These are phyloP conservation scores for Cryptococcus deneoformans DNA, from an alignment of 1,284 basidiomycete genomes.

Conservation along the genomic window DNA sequence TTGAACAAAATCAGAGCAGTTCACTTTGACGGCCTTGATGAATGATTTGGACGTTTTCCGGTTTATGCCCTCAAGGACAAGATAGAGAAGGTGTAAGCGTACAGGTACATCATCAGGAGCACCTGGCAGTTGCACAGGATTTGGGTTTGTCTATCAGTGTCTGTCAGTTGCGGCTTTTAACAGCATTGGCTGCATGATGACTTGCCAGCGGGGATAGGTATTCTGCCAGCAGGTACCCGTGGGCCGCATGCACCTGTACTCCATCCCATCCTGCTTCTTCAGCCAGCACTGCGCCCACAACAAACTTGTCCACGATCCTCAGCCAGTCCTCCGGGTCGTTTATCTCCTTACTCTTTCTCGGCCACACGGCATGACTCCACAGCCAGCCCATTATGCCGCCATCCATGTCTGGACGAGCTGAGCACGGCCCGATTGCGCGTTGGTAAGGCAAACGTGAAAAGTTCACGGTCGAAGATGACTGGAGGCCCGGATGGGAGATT, in stretches of 20 bases:
- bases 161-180: background rate
- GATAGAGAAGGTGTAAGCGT: conserved; percentile 61
- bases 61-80: conserved; percentile 64
- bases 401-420: conserved; percentile 54
- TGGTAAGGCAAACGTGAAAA: conserved; percentile 35
- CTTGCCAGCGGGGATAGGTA: conserved; percentile 75
- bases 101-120: conserved; percentile 43
- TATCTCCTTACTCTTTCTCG: conserved; percentile 55
- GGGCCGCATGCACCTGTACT: conserved; percentile 80
- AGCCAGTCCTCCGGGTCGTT: conserved; percentile 58
- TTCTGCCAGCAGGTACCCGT: conserved; percentile 83
- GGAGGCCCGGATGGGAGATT: conserved; percentile 80
- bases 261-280: conserved; percentile 79
- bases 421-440: conserved; percentile 69
- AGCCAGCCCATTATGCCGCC: conserved; percentile 49
- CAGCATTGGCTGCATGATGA: background rate
- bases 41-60: conserved; percentile 60
- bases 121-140: conserved; percentile 60
- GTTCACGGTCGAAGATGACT: conserved; percentile 59
- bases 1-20: conserved; percentile 75
- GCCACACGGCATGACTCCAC: conserved; percentile 61
- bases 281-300: conserved; percentile 66
- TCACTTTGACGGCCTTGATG: conserved; percentile 80
- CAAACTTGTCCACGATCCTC: conserved; percentile 63
- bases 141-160: conserved; percentile 60